Evolutionary conservation across 2,329 filamentous ascomycete genomes (phyloP).

Genomic region (Exophiala oligosperma): DNA sequence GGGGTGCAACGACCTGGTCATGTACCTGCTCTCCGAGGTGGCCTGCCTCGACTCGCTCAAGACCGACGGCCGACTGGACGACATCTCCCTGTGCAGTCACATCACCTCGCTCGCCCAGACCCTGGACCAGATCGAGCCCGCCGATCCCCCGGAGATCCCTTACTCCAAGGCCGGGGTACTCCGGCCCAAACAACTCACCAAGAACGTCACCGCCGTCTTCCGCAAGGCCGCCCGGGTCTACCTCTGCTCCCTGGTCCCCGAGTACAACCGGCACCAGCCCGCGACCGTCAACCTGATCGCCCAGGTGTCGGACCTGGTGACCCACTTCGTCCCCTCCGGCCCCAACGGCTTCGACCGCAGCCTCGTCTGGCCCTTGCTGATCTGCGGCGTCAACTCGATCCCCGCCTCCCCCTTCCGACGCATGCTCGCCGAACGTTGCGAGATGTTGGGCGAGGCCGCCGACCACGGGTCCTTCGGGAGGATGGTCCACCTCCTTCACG

Average conservation of each 20-base stretch:
- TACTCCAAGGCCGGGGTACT: constrained; percentile 68
- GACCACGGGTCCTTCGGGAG: constrained; percentile 83
- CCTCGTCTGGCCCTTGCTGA: constrained; percentile 88
- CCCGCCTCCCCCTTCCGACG: constrained; percentile 72
- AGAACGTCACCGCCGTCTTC: constrained; percentile 88
- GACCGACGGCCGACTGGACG: constrained; percentile 72
- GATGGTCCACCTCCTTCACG: constrained; percentile 72
- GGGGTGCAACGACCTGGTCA: constrained; percentile 95
- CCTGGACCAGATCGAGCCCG: constrained; percentile 25
- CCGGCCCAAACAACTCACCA: constrained; percentile 77
- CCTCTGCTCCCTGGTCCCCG: constrained; percentile 91
- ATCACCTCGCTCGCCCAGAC: constrained; percentile 80
- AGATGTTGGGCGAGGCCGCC: constrained; percentile 72
- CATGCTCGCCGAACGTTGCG: constrained; percentile 74
- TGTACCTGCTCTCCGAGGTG: constrained; percentile 98
- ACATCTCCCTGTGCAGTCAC: constrained; percentile 83
- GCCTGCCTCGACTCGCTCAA: constrained; percentile 92
- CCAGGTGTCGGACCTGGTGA: constrained; percentile 71
- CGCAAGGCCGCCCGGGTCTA: constrained; percentile 91
- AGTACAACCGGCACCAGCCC: constrained; percentile 72
- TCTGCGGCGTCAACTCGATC: constrained; percentile 77
- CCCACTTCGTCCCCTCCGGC: constrained; percentile 76
- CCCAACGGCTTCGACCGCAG: constrained; percentile 83
- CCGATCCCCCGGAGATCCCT: constrained; percentile 61
- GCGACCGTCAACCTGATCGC: constrained; percentile 76